Conservation (phyloP, 495 filamentous ascomycete species). For the Aspergillus olivimuriae region DNA sequence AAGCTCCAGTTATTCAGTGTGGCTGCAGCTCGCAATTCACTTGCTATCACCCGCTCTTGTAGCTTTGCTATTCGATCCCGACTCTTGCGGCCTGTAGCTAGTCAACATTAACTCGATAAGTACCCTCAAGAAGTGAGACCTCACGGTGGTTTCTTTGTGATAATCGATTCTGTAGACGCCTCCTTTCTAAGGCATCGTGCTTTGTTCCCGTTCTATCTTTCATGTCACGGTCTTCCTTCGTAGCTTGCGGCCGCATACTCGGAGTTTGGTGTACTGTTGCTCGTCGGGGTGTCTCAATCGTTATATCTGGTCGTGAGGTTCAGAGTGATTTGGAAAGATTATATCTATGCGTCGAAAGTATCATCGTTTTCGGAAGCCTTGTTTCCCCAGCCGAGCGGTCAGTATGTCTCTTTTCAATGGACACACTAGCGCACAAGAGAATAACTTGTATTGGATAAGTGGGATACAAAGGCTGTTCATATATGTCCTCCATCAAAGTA, state of each 20-base stretch:
- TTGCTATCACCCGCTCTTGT: constrained; percentile 38
- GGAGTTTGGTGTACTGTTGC: background rate
- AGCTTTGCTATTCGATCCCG: constrained; percentile 38
- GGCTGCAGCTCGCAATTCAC: constrained; percentile 31
- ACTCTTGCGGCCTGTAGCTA: constrained; percentile 28
- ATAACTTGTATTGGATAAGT: too few relatives aligned
- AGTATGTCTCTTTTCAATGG: too few relatives aligned
- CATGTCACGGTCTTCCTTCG: background rate
- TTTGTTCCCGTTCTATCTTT: background rate
- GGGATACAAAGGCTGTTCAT: too few relatives aligned
- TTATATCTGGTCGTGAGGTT: too few relatives aligned
- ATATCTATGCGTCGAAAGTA: too few relatives aligned
- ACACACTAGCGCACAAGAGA: too few relatives aligned
- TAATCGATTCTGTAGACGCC: constrained; percentile 30
- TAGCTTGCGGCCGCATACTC: background rate
- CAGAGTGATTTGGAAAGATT: too few relatives aligned
- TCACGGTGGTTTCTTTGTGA: constrained; percentile 35
- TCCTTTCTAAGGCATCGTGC: constrained; percentile 11
- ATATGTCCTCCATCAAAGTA: too few relatives aligned
- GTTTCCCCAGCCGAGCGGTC: too few relatives aligned
- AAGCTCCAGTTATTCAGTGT: constrained; percentile 28
- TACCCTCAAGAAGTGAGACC: background rate
- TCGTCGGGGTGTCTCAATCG: background rate
- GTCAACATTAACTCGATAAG: background rate
- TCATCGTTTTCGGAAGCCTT: too few relatives aligned